Evolutionary conservation across 179 eudicot species (phyloP), one percentile per base, ranked within the genome.

Genomic region (Patellifolia procumbens): DNA sequence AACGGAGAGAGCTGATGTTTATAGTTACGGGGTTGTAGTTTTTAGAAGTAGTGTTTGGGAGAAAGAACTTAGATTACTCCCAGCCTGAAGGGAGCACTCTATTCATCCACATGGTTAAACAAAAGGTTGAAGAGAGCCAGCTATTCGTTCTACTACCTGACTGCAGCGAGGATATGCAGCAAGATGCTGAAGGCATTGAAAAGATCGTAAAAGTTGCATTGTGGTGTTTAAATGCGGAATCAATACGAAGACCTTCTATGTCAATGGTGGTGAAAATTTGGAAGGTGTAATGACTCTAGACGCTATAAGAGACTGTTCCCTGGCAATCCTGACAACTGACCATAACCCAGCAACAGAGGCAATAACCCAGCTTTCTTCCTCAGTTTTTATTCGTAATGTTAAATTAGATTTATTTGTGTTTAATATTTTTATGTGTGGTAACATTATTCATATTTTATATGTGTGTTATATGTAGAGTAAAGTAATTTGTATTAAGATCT

Each of bases 201-300:
- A 74, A 51, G 45, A 75, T 12, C 4, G 29, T 80, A 19, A 51
- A 69, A 17, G 35, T 74, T 22, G 82, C 79, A 20, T 26, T 80
- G 12, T 69, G 75, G 75, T 80, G 82, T 35, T 53, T 80, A 32
- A 78, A 80, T n/a, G 24, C 53, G 49, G 78, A 79, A 37, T 79
- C 75, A 4, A 59, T 32, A 13, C 26, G 17, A 16, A 31, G 79
- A 20, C 79, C 82, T 17, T 32, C 74, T 6, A 80, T 74, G 75
- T 80, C 82, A 7, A 69, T 19, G 16, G 82, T 69, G n/a, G 75
- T 80, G 5, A 80, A 80, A 39, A 74, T 37, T 37, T 80, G 43
- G 75, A 80, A 20, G 79, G 78, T 9, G 49, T 67, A 17, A 11
- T 8, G 4, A 55, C 20, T 52, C 45, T n/a, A 7, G 32, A 56